Conservation (phyloP, 225 moss, liverwort and hornwort genomes). For the Polytrichum commune region DNA sequence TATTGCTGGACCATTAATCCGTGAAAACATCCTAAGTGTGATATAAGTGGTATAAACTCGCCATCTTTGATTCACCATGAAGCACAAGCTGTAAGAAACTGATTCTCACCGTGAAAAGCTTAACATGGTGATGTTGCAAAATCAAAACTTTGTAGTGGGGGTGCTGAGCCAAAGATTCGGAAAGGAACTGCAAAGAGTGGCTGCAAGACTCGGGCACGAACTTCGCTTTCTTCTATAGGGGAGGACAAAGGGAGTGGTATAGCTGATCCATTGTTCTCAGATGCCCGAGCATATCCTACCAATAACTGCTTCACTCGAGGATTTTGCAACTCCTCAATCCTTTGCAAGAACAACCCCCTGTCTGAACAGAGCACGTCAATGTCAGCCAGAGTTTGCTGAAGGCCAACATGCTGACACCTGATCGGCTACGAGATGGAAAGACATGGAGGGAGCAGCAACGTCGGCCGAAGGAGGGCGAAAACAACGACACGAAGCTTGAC, state of each 20-base stretch:
- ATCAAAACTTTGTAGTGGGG: constrained; percentile 88
- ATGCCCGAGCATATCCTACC: constrained; percentile 76
- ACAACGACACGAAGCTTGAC: constrained; percentile 32
- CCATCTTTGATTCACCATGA: constrained; percentile 92
- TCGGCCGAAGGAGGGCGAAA: constrained; percentile 14
- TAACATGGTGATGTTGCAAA: no score
- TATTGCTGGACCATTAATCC: no score
- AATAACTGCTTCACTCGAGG: constrained; percentile 61
- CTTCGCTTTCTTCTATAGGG: constrained; percentile 52
- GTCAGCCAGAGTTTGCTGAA: constrained; percentile 35
- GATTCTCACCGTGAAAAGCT: constrained; percentile 62
- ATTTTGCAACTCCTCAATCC: constrained; percentile 67
- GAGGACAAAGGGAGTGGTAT: constrained; percentile 47
- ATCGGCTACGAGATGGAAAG: constrained; percentile 34
- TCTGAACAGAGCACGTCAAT: constrained; percentile 72
- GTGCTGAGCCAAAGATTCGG: constrained; percentile 84
- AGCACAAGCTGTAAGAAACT: neutral
- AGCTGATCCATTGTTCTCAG: constrained; percentile 62
- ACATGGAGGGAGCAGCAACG: constrained; percentile 29
- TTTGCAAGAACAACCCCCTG: constrained; percentile 62
- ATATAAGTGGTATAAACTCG: constrained; percentile 17
- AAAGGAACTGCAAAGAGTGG: constrained; percentile 69
- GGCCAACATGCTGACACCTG: constrained; percentile 33
- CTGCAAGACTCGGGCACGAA: constrained; percentile 48
- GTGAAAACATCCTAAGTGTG: no score